Evolutionary conservation across 371 early-diverging fungal species (phyloP).

Genomic region (Phascolomyces articulosus): DNA sequence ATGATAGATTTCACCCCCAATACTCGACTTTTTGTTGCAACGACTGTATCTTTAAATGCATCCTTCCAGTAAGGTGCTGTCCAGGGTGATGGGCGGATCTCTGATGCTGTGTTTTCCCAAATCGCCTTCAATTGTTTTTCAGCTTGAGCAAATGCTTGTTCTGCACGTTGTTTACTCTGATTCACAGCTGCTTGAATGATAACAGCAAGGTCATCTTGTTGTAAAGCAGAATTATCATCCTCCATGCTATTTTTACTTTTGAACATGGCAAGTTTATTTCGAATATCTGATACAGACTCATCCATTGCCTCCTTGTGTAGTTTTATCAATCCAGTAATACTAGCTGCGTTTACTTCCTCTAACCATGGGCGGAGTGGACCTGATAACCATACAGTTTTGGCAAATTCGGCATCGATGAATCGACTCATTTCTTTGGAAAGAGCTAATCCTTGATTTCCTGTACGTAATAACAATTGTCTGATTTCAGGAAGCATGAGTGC

Average conservation of each 20-base stretch:
- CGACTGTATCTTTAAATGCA: background rate
- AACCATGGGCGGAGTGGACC: background rate
- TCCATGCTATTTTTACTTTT: too few species aligned
- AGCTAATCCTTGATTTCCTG: background rate
- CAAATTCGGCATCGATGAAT: constrained; percentile 1
- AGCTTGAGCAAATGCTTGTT: background rate
- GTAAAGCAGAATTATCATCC: too few species aligned
- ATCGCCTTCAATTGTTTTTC: background rate
- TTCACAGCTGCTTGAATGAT: background rate
- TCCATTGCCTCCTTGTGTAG: background rate
- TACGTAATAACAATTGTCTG: background rate
- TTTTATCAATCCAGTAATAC: background rate
- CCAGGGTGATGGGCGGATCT: background rate
- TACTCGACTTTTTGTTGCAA: background rate
- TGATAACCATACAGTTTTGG: constrained; percentile 3
- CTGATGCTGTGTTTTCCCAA: constrained; percentile 1
- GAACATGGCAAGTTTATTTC: background rate
- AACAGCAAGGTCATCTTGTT: background rate
- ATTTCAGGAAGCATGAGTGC: background rate
- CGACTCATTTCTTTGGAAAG: background rate
- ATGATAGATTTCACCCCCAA: background rate
- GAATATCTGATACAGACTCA: background rate
- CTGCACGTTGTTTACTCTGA: background rate
- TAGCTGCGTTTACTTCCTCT: background rate
- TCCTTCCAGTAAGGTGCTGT: background rate